Percentiles rank a stretch among this genome's conserved stretches.
phyloP scores from a whole-genome alignment of 805 yeast genomes.

The Wickerhamomyces tratensis region DNA sequence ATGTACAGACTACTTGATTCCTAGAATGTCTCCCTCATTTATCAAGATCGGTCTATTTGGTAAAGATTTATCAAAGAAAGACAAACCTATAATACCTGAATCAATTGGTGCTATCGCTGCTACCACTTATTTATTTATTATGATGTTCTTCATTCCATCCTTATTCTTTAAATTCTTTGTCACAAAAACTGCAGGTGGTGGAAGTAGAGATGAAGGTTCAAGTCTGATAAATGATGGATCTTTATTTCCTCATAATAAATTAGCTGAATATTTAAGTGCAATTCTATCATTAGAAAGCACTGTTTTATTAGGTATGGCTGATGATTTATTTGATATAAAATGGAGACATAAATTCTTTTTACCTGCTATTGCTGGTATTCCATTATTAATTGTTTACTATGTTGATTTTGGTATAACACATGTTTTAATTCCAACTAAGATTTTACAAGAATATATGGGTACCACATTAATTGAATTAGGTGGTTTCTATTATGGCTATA shows the following conservation, averaged over 20 bases:
- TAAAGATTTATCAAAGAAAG: slow-evolving; percentile 69
- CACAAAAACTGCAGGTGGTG: slow-evolving; percentile 48
- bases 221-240: slow-evolving; percentile 4
- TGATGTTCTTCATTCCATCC: slow-evolving; percentile 84
- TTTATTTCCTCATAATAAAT: slow-evolving; percentile 67
- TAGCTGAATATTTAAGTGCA: slow-evolving; percentile 82
- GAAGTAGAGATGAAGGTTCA: slow-evolving; percentile 31
- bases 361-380: slow-evolving; percentile 92
- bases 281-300: slow-evolving; percentile 77
- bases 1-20: slow-evolving; percentile 52
- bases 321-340: slow-evolving; percentile 89
- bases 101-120: slow-evolving; percentile 89
- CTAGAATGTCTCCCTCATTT: slow-evolving; percentile 57
- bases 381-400: slow-evolving; percentile 82
- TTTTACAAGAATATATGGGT: slow-evolving; percentile 34
- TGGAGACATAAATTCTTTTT: slow-evolving; percentile 97
- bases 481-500: slow-evolving; percentile 69
- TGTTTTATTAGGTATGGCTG: slow-evolving; percentile 79
- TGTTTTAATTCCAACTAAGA: slow-evolving; percentile 64
- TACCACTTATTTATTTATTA: slow-evolving; percentile 64
- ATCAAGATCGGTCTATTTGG: slow-evolving; percentile 78
- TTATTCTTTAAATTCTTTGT: slow-evolving; percentile 71
- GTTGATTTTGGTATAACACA: slow-evolving; percentile 91
- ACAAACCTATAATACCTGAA: slow-evolving; percentile 75
- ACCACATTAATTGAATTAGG: slow-evolving; percentile 61